Evolutionary conservation across 75 land plant genomes (phyloP).

Genomic region (Selaginella tamariscina): DNA sequence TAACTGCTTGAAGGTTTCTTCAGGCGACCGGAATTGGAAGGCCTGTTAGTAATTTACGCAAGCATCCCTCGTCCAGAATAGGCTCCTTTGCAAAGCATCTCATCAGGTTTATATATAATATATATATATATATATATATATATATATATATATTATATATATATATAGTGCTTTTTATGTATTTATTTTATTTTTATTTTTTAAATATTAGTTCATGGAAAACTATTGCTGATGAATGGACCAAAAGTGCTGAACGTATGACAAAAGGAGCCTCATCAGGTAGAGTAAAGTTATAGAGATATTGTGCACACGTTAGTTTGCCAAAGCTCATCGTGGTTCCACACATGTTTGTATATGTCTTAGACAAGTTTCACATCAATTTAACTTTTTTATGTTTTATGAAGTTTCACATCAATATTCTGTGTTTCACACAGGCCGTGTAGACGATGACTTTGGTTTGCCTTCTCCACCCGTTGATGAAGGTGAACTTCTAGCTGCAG

Average conservation of each 20-base stretch:
- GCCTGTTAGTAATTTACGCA: conserved; percentile 3
- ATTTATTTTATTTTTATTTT: not conserved
- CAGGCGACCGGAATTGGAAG: conserved; percentile 4
- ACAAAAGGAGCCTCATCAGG: not conserved
- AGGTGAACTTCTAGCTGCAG: conserved; percentile 2
- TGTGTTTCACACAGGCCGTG: not conserved
- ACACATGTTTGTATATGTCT: too few species aligned
- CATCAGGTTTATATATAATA: not conserved
- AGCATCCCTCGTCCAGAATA: not conserved
- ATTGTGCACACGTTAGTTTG: too few species aligned
- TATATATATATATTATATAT: not conserved
- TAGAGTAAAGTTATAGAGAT: not conserved
- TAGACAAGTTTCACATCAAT: too few species aligned
- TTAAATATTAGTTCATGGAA: not conserved
- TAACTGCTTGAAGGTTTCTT: too few species aligned
- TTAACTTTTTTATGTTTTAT: not conserved
- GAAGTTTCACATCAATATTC: conserved; percentile 2
- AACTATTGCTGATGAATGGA: conserved; percentile 5
- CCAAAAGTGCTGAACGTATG: not conserved
- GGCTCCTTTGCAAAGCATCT: conserved; percentile 1
- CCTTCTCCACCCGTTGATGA: conserved; percentile 14
- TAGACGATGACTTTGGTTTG: conserved; percentile 6
- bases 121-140: not conserved
- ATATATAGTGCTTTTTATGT: not conserved
- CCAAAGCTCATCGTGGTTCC: too few species aligned